These are phyloP conservation scores for Thielaviopsis ethacetica DNA, from an alignment of 2,329 filamentous ascomycete genomes.

Conservation along the genomic window DNA sequence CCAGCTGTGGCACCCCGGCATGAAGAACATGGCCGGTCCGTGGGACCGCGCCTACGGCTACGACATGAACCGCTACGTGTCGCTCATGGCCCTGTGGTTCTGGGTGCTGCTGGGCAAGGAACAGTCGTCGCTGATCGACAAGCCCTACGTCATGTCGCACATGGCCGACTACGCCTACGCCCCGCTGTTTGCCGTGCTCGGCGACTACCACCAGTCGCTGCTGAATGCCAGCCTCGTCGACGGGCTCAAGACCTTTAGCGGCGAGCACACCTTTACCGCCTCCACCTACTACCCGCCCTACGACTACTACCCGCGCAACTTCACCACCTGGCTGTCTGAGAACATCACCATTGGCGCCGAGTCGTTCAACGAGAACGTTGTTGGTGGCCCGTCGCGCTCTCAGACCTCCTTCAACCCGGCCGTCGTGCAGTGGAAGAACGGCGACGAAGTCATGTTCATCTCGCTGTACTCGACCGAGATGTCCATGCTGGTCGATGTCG, in stretches of 20 bases:
- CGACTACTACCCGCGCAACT: constrained; percentile 39
- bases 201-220: constrained; percentile 30
- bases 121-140: constrained; percentile 20
- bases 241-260: constrained; percentile 30
- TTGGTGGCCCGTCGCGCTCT: constrained; percentile 37
- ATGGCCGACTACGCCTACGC: constrained; percentile 41
- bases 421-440: constrained; percentile 40
- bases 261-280: constrained; percentile 34
- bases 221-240: constrained; percentile 25
- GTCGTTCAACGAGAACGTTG: constrained; percentile 36
- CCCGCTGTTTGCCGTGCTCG: constrained; percentile 38
- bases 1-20: constrained; percentile 37
- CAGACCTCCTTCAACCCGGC: constrained; percentile 40
- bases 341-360: constrained; percentile 44
- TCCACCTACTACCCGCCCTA: constrained; percentile 41
- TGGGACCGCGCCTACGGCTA: constrained; percentile 49
- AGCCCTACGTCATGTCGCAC: constrained; percentile 40
- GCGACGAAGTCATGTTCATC: constrained; percentile 19
- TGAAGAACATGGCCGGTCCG: constrained; percentile 46
- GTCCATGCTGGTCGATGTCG: constrained; percentile 25
- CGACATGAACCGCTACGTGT: constrained; percentile 45
- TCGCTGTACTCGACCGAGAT: constrained; percentile 24
- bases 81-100: constrained; percentile 38
- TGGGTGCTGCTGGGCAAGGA: constrained; percentile 40
- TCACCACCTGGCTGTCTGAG: constrained; percentile 39